Conservation (phyloP, 2,329 filamentous ascomycete genomes). For the Dryadomyces quercivorus region DNA sequence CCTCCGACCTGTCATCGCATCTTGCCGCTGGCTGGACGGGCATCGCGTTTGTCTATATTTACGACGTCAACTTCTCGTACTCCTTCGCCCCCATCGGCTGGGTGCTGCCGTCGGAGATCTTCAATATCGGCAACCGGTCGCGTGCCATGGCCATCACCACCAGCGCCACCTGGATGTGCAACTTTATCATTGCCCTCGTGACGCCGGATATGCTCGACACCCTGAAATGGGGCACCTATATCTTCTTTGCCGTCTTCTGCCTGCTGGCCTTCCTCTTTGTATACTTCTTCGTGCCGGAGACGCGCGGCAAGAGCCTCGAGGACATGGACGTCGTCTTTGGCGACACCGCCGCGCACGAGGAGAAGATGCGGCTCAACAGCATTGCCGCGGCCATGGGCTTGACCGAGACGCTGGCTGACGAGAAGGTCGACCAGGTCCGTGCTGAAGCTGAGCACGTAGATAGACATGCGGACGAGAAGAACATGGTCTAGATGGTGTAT, state of each 20-base stretch:
- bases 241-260: constrained; percentile 3
- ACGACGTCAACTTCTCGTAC: not conserved
- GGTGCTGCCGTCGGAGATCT: not conserved
- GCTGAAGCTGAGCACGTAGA: not conserved
- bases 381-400: not conserved
- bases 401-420: not conserved
- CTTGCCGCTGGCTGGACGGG: not conserved
- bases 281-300: constrained; percentile 6
- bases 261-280: not conserved
- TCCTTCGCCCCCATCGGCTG: constrained; percentile 1
- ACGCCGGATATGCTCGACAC: not conserved
- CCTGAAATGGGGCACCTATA: constrained; percentile 1
- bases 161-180: not conserved
- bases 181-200: constrained; percentile 1
- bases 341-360: constrained; percentile 10
- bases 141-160: not conserved
- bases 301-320: constrained; percentile 1
- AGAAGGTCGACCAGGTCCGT: constrained; percentile 4
- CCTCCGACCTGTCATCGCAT: not conserved
- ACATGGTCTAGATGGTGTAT: not conserved
- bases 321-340: constrained; percentile 3
- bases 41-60: not conserved
- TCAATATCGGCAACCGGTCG: not conserved
- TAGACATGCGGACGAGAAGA: not conserved
- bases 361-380: constrained; percentile 8